Percentiles rank a stretch among this genome's conserved stretches.
These are phyloP conservation scores for Xylariaceae sp. DNA, from an alignment of 2,329 filamentous ascomycete species.

Conservation along the genomic window DNA sequence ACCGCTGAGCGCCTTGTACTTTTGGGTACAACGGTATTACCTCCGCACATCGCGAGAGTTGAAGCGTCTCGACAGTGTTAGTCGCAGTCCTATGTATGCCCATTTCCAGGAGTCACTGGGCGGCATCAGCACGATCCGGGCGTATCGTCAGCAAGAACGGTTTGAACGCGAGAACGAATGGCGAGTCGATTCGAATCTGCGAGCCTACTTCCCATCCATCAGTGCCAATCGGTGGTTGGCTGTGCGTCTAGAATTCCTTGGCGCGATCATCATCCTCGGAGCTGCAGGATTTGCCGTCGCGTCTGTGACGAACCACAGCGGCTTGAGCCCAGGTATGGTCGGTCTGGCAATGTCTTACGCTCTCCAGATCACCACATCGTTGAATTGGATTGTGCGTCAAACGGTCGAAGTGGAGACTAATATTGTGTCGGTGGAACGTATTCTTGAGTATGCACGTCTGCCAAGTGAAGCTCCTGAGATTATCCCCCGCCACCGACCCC, in stretches of 20 bases:
- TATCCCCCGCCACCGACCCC: conserved; percentile 77
- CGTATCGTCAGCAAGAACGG: conserved; percentile 80
- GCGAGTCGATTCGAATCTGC: conserved; percentile 90
- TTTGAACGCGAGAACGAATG: conserved; percentile 95
- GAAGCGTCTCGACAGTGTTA: conserved; percentile 92
- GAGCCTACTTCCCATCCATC: conserved; percentile 93
- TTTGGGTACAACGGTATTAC: conserved; percentile 96
- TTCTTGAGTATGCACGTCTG: conserved; percentile 87
- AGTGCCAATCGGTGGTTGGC: conserved; percentile 93
- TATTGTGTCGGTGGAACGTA: conserved; percentile 95
- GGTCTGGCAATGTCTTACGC: conserved; percentile 97
- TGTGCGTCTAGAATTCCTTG: conserved; percentile 90
- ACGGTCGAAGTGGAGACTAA: conserved; percentile 99
- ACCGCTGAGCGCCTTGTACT: conserved; percentile 74
- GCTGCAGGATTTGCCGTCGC: conserved; percentile 79
- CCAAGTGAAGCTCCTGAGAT: conserved; percentile 94
- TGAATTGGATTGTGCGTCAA: conserved; percentile 99
- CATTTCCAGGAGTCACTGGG: conserved; percentile 97
- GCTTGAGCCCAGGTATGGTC: conserved; percentile 67
- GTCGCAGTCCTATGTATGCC: conserved; percentile 91
- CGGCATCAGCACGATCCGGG: conserved; percentile 90
- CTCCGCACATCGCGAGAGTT: conserved; percentile 91
- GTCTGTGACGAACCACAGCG: conserved; percentile 64
- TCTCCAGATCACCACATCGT: conserved; percentile 89
- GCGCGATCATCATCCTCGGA: conserved; percentile 85